phyloP scores from a whole-genome alignment of 805 yeast species.

The Nakazawaea populi region DNA sequence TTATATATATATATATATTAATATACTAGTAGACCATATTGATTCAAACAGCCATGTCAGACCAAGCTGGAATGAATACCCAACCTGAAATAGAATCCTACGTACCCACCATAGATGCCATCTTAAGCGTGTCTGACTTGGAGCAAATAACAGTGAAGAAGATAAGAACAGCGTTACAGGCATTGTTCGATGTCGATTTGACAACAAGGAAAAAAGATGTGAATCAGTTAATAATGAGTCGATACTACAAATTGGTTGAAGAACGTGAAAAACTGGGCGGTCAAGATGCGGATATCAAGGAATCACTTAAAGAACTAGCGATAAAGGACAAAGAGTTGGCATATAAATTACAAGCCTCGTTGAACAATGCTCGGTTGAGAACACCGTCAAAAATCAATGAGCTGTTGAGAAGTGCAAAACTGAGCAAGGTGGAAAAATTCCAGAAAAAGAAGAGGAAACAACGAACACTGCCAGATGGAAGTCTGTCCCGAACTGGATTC shows the following conservation, averaged over 20 bases:
- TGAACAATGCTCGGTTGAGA: conserved; percentile 4
- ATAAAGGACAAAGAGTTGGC: conserved; percentile 49
- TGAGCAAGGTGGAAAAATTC: conserved; percentile 10
- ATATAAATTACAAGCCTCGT: conserved; percentile 28
- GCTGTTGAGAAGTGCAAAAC: conserved; percentile 5
- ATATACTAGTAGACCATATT: too few species aligned
- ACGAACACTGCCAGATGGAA: conserved; percentile 10
- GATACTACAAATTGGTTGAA: conserved; percentile 46
- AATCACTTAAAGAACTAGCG: conserved; percentile 31
- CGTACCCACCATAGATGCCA: conserved; percentile 66
- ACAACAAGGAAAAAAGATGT: conserved; percentile 45
- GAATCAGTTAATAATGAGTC: conserved; percentile 51
- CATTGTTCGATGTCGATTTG: conserved; percentile 54
- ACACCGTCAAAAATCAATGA: conserved; percentile 1
- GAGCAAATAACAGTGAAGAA: conserved; percentile 66
- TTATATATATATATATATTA: too few species aligned
- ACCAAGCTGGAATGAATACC: not conserved
- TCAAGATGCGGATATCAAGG: conserved; percentile 6
- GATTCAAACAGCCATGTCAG: not conserved
- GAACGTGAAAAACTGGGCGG: conserved; percentile 23
- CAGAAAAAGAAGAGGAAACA: conserved; percentile 14
- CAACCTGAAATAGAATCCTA: conserved; percentile 19
- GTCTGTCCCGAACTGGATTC: conserved; percentile 20
- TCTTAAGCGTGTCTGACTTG: conserved; percentile 62
- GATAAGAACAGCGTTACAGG: conserved; percentile 68